These are phyloP conservation scores for Monosporascus sp. DNA, from an alignment of 2,329 filamentous ascomycete genomes.

Conservation along the genomic window DNA sequence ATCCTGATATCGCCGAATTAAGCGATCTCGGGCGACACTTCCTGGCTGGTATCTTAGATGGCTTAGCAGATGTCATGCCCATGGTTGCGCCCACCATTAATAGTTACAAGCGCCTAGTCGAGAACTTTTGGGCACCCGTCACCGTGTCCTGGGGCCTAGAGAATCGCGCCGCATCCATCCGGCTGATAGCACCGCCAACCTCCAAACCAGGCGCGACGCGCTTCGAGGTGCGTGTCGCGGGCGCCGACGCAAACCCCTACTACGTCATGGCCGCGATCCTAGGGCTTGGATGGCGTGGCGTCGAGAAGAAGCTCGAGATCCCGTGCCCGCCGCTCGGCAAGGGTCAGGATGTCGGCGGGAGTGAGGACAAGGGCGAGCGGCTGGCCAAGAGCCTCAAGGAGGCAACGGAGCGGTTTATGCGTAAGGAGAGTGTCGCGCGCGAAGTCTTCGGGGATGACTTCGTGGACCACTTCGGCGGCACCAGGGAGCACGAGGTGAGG, in stretches of 20 bases:
- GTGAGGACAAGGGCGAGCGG: slow-evolving; percentile 65
- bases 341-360: slow-evolving; percentile 74
- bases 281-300: slow-evolving; percentile 82
- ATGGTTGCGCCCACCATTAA: slow-evolving; percentile 92
- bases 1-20: slow-evolving; percentile 70
- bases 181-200: slow-evolving; percentile 84
- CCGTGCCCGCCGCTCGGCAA: slow-evolving; percentile 77
- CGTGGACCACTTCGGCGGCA: slow-evolving; percentile 92
- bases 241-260: slow-evolving; percentile 89
- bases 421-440: slow-evolving; percentile 77
- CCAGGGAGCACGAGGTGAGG: slow-evolving; percentile 82
- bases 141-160: slow-evolving; percentile 97
- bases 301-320: slow-evolving; percentile 87
- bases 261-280: slow-evolving; percentile 83
- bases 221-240: slow-evolving; percentile 88
- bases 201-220: slow-evolving; percentile 80
- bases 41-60: slow-evolving; percentile 82
- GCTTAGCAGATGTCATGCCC: slow-evolving; percentile 93
- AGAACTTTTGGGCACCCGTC: slow-evolving; percentile 98
- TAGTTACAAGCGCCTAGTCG: slow-evolving; percentile 95
- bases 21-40: slow-evolving; percentile 91
- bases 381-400: slow-evolving; percentile 83
- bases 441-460: slow-evolving; percentile 94
- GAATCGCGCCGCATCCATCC: slow-evolving; percentile 86
- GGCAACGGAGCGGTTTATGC: slow-evolving; percentile 73